Evolutionary conservation across 2,329 filamentous ascomycete genomes (phyloP), one percentile per base, ranked within the genome.

Genomic region (Cercospora sesami): DNA sequence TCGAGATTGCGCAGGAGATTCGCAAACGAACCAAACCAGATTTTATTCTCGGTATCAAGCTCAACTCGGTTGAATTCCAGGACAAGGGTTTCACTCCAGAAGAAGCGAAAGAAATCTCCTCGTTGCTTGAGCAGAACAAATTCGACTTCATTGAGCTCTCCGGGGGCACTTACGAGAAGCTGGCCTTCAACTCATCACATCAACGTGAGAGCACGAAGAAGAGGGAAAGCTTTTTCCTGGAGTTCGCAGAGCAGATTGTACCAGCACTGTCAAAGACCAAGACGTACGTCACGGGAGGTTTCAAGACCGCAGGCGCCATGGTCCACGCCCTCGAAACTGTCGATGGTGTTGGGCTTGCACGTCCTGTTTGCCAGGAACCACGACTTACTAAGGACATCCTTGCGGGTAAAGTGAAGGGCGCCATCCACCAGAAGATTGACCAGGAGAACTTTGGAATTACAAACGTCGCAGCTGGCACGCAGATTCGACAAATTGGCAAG

Each of bases 101-200:
- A 7, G 86, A 87, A 68, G 83, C 83, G 1, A 80, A 78, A 33
- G 74, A 81, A 58, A 63, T 72, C 4, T 72, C 68, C 51, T 55
- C 71, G 55, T 57, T 74, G 66, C 72, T 87, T 1, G 84, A 87
- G 74, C 74, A 79, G 59, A 81, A 83, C 67, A 77, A 75, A 7
- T 86, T 87, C 62, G 82, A 87, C 75, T 86, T 87, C 71, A 85
- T 89, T 12, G 87, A 89, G 77, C 80, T 89, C 0, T 84, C 81
- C 0, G 87, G 87, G 12, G 87, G 87, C 7, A 89, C 86, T 0
- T 88, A 88, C 72, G 83, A 89, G 76, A 76, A 79, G 18, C 74
- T 85, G 0, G 85, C 81, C 0, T 86, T 87, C 69, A 72, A 71
- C 3, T 83, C 86, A 74, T 73, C 71, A 1, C 84, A 87, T 74